Evolutionary conservation across 345 rosid genomes (phyloP), one percentile per base, ranked within the genome.

Genomic region (Hibiscus mutabilis): DNA sequence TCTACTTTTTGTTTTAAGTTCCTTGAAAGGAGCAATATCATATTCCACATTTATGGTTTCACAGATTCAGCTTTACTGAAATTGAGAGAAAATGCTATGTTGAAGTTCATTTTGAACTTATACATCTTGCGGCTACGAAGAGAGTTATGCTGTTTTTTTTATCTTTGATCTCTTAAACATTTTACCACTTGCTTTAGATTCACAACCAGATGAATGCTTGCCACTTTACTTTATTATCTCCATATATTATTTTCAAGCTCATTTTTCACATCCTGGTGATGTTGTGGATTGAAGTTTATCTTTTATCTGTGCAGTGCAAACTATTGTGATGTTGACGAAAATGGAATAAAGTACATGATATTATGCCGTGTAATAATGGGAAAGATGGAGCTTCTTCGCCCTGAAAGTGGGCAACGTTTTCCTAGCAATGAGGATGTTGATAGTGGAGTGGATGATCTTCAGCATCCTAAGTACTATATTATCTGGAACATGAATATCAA

Each of bases 331-430:
- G 79, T 83, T 87, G 99, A 95, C 74, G 92, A 91, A 88, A 86
- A 85, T 60, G 97, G 90, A 18, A 80, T 86, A 7, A 84, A 76
- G 14, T 73, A 92, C 77, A 66, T 95, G 80, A 78, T 92, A 44
- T 81, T 89, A 22, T 92, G 97, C 56, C 93, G 92, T 76, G 93
- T 92, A 63, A 87, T 95, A 77, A 73, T 92, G 97, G 99, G 97
- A 70, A 90, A 81, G 15, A 85, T 87, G 85, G 99, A 92, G 83
- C 84, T 68, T 72, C 78, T 95, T 67, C 70, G 75, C 66, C 81
- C 84, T 79, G 93, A 87, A 73, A 84, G 82, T 58, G 77, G 66
- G 2, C 91, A 86, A 69, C 83, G 66, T 67, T 84, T 79, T 78
- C 91, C 97, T 63, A 87, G 92, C 53, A 85, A 84, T 46, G 83